A percentile compares a stretch with the other conserved stretches of the same genome.
Conservation (phyloP, 2,329 filamentous ascomycete species). For the Myriosclerotinia duriaeana region DNA sequence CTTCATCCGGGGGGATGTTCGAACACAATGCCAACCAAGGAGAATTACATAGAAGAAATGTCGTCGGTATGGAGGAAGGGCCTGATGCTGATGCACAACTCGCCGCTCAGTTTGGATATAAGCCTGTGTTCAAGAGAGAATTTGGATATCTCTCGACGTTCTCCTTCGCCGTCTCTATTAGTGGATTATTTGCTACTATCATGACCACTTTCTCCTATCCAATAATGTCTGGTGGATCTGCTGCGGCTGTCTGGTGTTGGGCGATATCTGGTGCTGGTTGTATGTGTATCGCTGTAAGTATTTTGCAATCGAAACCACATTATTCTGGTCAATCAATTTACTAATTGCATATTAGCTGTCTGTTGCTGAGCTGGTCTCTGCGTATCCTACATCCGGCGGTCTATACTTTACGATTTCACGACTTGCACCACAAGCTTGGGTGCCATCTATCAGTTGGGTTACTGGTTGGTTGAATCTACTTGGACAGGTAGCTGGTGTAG, state of each 20-base stretch:
- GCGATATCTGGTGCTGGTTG: conserved; percentile 56
- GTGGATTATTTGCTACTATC: conserved; percentile 55
- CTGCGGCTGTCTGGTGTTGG: conserved; percentile 59
- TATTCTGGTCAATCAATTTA: neutral
- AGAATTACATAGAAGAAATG: conserved; percentile 12
- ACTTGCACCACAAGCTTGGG: conserved; percentile 49
- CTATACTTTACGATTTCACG: conserved; percentile 57
- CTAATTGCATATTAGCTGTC: conserved; percentile 41
- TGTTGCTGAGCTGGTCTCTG: conserved; percentile 32
- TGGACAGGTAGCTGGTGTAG: conserved; percentile 52
- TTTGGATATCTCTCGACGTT: conserved; percentile 59
- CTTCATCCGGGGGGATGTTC: conserved; percentile 15
- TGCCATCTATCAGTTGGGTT: conserved; percentile 50
- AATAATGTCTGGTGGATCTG: conserved; percentile 52
- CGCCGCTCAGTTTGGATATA: conserved; percentile 40
- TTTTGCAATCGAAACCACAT: neutral
- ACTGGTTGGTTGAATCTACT: conserved; percentile 53
- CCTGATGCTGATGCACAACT: conserved; percentile 39
- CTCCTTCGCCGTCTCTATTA: conserved; percentile 59
- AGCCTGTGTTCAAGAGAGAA: conserved; percentile 57
- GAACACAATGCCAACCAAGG: conserved; percentile 1
- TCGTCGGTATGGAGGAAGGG: conserved; percentile 29
- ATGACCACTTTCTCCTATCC: conserved; percentile 57
- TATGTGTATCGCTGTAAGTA: conserved; percentile 51
- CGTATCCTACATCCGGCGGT: conserved; percentile 54